Conservation (phyloP, 73 alveolate species). For the Blepharisma japonicum region DNA sequence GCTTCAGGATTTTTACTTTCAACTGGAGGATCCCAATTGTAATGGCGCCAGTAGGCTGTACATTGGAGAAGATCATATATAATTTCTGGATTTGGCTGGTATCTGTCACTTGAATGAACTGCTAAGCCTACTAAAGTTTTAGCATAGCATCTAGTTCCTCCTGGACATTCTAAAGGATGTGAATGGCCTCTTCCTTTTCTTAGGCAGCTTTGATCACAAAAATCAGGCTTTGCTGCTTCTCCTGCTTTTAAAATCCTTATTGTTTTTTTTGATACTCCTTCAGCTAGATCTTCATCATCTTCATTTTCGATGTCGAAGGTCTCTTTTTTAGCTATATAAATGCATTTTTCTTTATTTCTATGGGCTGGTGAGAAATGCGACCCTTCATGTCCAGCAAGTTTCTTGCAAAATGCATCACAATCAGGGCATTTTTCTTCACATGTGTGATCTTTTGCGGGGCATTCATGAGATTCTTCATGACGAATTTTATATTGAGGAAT, state of each 20-base stretch:
- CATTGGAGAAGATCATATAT: slow-evolving; percentile 41
- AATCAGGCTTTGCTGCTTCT: slow-evolving; percentile 48
- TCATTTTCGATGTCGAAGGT: no score
- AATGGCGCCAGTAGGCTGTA: slow-evolving; percentile 34
- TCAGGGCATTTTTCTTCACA: slow-evolving; percentile 48
- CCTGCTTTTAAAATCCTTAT: slow-evolving; percentile 36
- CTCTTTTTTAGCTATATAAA: slow-evolving; percentile 26
- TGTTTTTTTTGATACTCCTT: slow-evolving; percentile 27
- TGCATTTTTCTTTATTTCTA: slow-evolving; percentile 42
- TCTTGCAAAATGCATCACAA: slow-evolving; percentile 38
- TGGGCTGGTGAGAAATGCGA: slow-evolving; percentile 37
- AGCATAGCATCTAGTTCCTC: slow-evolving; percentile 36
- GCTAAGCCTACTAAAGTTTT: slow-evolving; percentile 27
- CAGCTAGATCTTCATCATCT: background rate
- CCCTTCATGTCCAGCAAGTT: slow-evolving; percentile 42
- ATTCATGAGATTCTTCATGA: slow-evolving; percentile 30
- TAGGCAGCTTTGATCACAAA: slow-evolving; percentile 35
- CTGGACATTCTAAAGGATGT: slow-evolving; percentile 43
- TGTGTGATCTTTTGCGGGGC: no score
- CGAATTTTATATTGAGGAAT: background rate
- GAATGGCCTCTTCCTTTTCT: slow-evolving; percentile 57
- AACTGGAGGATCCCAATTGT: slow-evolving; percentile 45
- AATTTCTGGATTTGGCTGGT: slow-evolving; percentile 17
- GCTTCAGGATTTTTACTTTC: background rate
- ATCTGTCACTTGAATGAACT: slow-evolving; percentile 36